Percentiles rank a stretch among this genome's conserved stretches.
These are phyloP conservation scores for Sclerotinia minor DNA, from an alignment of 2,329 filamentous ascomycete species.

Conservation along the genomic window DNA sequence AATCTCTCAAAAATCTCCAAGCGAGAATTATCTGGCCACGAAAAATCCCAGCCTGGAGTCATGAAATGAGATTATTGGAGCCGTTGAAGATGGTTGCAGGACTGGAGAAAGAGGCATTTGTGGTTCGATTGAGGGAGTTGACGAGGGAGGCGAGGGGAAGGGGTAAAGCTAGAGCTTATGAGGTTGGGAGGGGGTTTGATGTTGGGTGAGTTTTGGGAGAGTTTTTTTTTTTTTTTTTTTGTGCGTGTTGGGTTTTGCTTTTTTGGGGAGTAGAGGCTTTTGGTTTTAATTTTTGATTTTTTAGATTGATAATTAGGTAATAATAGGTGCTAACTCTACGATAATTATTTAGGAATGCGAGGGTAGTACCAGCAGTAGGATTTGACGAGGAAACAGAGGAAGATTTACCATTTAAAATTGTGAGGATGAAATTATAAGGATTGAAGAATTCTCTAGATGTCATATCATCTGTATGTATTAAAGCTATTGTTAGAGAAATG, in stretches of 20 bases:
- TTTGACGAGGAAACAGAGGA: conserved; percentile 16
- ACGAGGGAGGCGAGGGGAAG: conserved; percentile 6
- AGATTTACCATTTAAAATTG: conserved; percentile 23
- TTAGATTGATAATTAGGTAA: not conserved
- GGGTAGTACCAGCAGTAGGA: conserved; percentile 2
- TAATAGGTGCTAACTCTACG: not conserved
- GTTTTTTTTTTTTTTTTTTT: not conserved
- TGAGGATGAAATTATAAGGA: conserved; percentile 9
- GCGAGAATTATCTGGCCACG: conserved; percentile 31
- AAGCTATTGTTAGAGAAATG: not conserved
- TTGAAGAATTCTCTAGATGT: not conserved
- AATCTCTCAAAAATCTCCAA: conserved; percentile 24
- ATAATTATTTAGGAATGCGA: not conserved
- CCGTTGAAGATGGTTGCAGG: conserved; percentile 30
- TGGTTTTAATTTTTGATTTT: not conserved
- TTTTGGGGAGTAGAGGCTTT: not conserved
- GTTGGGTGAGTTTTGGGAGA: not conserved
- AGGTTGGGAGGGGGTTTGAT: conserved; percentile 9
- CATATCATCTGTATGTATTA: no score
- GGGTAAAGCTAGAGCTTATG: conserved; percentile 24
- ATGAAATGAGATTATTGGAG: conserved; percentile 31
- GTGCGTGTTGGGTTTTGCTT: not conserved
- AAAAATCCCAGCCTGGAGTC: conserved; percentile 19
- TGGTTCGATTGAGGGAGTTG: conserved; percentile 28
- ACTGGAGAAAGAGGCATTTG: conserved; percentile 25